phyloP scores from a whole-genome alignment of 2,329 filamentous ascomycete genomes.

The Coniosporium tulheliwenetii region DNA sequence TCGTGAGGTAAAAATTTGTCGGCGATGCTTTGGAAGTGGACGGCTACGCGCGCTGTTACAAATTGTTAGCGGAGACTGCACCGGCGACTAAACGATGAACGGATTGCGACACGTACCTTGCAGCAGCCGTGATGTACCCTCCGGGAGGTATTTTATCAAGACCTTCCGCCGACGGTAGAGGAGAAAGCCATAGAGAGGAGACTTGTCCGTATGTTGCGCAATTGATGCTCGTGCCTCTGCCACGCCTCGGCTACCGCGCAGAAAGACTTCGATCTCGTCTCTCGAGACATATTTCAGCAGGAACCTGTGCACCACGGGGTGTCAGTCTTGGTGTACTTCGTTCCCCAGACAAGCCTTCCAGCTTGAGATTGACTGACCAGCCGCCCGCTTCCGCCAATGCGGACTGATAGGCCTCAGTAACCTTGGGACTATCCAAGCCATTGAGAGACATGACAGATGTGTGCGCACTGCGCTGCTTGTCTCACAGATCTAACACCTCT shows the following conservation, averaged over 20 bases:
- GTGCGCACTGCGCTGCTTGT: too few relatives aligned
- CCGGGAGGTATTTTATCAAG: slow-evolving; percentile 81
- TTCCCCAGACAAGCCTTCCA: too few relatives aligned
- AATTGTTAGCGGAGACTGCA: slow-evolving; percentile 8
- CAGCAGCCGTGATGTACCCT: slow-evolving; percentile 76
- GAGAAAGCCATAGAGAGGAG: slow-evolving; percentile 82
- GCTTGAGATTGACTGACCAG: slow-evolving; percentile 51
- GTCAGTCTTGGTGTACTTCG: too few relatives aligned
- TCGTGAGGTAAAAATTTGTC: slow-evolving; percentile 73
- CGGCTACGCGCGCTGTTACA: slow-evolving; percentile 58
- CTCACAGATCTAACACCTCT: too few relatives aligned
- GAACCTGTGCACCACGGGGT: slow-evolving; percentile 46
- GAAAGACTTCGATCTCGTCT: slow-evolving; percentile 71
- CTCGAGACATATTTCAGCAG: slow-evolving; percentile 80
- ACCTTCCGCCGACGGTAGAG: slow-evolving; percentile 82
- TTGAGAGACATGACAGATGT: slow-evolving; percentile 68
- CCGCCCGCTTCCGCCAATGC: slow-evolving; percentile 73
- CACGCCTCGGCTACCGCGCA: slow-evolving; percentile 65
- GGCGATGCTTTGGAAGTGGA: slow-evolving; percentile 46
- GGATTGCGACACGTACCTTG: slow-evolving; percentile 48
- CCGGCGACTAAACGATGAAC: too few relatives aligned
- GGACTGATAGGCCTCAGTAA: slow-evolving; percentile 73
- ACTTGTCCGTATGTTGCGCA: slow-evolving; percentile 63
- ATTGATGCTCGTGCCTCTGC: slow-evolving; percentile 69
- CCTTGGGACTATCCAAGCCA: slow-evolving; percentile 67